Percentiles rank a stretch among this genome's conserved stretches.
Evolutionary conservation across 495 filamentous ascomycete genomes (phyloP).

Genomic region (Patellaria atrata): DNA sequence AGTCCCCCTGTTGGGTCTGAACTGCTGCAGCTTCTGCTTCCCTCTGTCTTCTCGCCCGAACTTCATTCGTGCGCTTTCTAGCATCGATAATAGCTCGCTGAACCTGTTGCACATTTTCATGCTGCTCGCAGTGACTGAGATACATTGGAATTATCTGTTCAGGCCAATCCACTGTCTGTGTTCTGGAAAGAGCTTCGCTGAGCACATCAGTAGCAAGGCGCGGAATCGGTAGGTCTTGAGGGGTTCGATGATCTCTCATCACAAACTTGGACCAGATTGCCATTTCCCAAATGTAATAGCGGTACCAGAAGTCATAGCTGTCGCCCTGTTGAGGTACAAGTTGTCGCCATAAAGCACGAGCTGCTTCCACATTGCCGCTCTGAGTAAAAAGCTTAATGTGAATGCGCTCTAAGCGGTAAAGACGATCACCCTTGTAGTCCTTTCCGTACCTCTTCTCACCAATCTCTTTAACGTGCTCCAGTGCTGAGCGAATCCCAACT

Average conservation of each 20-base stretch:
- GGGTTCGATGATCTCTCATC: slow-evolving; percentile 12
- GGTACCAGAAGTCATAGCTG: slow-evolving; percentile 84
- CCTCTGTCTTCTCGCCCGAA: slow-evolving; percentile 49
- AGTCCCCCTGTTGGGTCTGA: slow-evolving; percentile 32
- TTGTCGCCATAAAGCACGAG: slow-evolving; percentile 59
- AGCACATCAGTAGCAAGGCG: slow-evolving; percentile 57
- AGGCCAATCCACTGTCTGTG: slow-evolving; percentile 66
- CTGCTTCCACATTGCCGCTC: slow-evolving; percentile 48
- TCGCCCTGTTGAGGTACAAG: slow-evolving; percentile 52
- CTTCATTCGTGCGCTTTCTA: slow-evolving; percentile 45
- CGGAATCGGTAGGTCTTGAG: slow-evolving; percentile 32
- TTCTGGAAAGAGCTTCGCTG: slow-evolving; percentile 52
- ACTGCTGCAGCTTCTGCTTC: slow-evolving; percentile 44
- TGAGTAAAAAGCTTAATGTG: slow-evolving; percentile 82
- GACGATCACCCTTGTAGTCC: slow-evolving; percentile 66
- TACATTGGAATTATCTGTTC: slow-evolving; percentile 77
- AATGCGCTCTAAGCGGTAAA: slow-evolving; percentile 77
- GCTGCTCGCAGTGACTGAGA: slow-evolving; percentile 72
- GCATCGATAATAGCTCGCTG: slow-evolving; percentile 54
- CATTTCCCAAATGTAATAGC: slow-evolving; percentile 85
- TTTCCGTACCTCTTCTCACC: slow-evolving; percentile 64
- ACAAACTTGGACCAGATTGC: slow-evolving; percentile 42
- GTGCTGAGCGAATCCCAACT: slow-evolving; percentile 68
- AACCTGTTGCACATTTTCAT: slow-evolving; percentile 59
- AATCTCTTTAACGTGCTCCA: slow-evolving; percentile 66